phyloP scores from a whole-genome alignment of 257 asterid species.

The Osmanthus fragrans region DNA sequence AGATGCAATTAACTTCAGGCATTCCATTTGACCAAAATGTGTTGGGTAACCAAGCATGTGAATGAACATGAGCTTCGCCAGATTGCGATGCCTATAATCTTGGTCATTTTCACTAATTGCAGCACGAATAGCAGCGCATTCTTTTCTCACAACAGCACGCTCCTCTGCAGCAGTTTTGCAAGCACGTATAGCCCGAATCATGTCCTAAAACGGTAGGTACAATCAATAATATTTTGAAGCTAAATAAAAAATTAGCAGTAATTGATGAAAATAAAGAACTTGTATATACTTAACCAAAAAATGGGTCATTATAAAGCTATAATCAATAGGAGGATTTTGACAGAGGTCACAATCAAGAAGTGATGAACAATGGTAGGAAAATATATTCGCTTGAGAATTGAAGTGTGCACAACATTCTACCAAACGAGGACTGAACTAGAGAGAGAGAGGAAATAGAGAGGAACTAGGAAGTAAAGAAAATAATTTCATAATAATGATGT shows the following conservation, averaged over 20 bases:
- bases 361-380: not conserved
- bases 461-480: not conserved
- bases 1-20: constrained; percentile 89
- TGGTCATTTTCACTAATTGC: constrained; percentile 90
- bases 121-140: constrained; percentile 97
- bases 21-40: constrained; percentile 99
- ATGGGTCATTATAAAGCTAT: not conserved
- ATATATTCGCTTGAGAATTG: not conserved
- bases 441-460: not conserved
- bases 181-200: constrained; percentile 96
- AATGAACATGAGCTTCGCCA: constrained; percentile 98
- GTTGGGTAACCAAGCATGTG: constrained; percentile 99
- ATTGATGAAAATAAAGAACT: not conserved
- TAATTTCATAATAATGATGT: not conserved
- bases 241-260: not conserved
- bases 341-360: not conserved
- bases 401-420: not conserved
- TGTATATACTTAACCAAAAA: not conserved
- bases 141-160: constrained; percentile 95
- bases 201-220: constrained; percentile 53
- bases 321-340: not conserved
- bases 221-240: not conserved
- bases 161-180: constrained; percentile 99
- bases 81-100: constrained; percentile 88
- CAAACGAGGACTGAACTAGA: not conserved